Base-by-base conservation (phyloP, 2,329 filamentous ascomycete genomes). In the Onygena corvina region DNA sequence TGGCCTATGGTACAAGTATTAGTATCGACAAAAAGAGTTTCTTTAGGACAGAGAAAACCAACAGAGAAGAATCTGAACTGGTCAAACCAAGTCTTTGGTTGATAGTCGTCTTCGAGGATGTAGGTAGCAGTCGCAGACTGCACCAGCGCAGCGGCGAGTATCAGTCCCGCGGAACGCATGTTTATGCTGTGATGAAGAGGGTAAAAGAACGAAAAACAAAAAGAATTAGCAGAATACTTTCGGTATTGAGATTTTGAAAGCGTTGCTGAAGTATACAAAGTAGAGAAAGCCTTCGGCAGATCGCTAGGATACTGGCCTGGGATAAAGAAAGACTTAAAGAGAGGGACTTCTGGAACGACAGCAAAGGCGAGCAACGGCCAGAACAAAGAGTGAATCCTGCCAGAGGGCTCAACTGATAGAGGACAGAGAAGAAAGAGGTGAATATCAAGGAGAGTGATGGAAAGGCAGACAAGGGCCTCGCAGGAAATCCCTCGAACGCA, bases 21-120 rank as follows among this genome's bases (percentile, higher is more conserved):
- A 44, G 18, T 27, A 47, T 31, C 21, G 40, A 16, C 29, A 50
- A 42, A 31, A 49, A 27, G 9, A 14, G 18, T 7, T 12, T 23
- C 12, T 27, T 25, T 35, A 18, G 11, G 5, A 16, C 34, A 29
- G 16, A 33, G 11, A 31, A n/a, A 20, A 59, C 66, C 46, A 60
- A 69, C 67, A 5, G 70, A 73, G 55, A 66, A 76, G 62, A 78
- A 77, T 25, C 62, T 57, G 59, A 77, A 77, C 56, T 70, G 66
- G 55, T 70, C 65, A 59, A 76, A 76, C 58, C 77, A 78, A 30
- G 54, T 56, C 7, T 47, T 44, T 23, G 55, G 54, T 16, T 50
- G 50, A 40, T 57, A 57, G 46, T 55, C 44, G 33, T 57, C 55
- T 21, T 49, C 38, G 14, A 52, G 16, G 9, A 50, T 45, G 30